These are phyloP conservation scores for Cystofilobasidium ferigula DNA, from an alignment of 768 basidiomycete genomes.

Conservation along the genomic window DNA sequence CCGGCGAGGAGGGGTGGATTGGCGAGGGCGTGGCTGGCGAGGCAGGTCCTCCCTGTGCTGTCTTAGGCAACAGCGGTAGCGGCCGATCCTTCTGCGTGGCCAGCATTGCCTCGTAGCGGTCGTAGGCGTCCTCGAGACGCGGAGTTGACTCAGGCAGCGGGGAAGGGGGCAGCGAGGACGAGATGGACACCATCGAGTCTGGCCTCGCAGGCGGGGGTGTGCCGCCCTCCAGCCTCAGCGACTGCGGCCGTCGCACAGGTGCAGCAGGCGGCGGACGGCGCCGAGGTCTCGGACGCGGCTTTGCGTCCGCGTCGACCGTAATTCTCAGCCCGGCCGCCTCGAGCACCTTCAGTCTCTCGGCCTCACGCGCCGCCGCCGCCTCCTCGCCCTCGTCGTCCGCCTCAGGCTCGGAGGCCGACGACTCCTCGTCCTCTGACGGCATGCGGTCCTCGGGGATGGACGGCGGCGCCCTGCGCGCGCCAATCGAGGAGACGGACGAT, in stretches of 20 bases:
- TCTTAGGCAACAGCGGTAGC: conserved; percentile 42
- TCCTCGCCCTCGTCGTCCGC: conserved; percentile 38
- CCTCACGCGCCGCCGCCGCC: conserved; percentile 52
- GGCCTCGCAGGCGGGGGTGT: not conserved
- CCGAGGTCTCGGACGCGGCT: conserved; percentile 21
- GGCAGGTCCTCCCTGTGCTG: conserved; percentile 6
- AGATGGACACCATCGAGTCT: not conserved
- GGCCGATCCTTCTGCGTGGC: conserved; percentile 9
- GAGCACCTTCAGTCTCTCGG: conserved; percentile 70
- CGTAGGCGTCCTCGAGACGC: conserved; percentile 67
- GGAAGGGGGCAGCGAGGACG: conserved; percentile 7
- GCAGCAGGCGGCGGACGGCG: conserved; percentile 34
- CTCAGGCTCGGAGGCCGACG: conserved; percentile 41
- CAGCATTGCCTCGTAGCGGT: conserved; percentile 70
- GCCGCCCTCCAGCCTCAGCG: not conserved
- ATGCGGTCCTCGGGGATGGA: conserved; percentile 39
- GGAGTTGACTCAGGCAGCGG: not conserved
- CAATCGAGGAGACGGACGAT: no score
- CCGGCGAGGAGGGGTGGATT: not conserved
- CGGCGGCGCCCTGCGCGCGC: no score
- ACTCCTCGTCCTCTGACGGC: conserved; percentile 37
- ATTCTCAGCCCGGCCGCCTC: conserved; percentile 78
- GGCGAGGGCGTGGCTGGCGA: not conserved
- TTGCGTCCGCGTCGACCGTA: conserved; percentile 20
- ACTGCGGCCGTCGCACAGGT: conserved; percentile 12